Percentiles rank a stretch among this genome's conserved stretches.
Conservation (phyloP, 805 yeast genomes). For the Wickerhamomyces rabaulensis region DNA sequence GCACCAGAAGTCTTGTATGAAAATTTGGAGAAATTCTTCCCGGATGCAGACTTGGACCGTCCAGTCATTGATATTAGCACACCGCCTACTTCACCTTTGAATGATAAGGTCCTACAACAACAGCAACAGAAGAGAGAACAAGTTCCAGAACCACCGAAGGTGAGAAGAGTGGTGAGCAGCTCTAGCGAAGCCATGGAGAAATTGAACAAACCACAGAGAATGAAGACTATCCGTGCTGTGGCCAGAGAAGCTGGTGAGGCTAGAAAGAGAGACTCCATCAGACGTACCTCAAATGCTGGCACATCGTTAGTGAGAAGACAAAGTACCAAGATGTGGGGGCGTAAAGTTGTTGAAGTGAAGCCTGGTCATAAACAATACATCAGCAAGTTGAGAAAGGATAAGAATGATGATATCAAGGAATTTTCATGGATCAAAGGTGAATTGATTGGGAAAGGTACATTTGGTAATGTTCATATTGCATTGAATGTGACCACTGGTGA, state of each 20-base stretch:
- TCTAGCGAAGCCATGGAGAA: conserved; percentile 14
- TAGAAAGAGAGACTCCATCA: conserved; percentile 34
- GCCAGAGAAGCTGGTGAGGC: conserved; percentile 85
- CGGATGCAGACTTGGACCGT: conserved; percentile 85
- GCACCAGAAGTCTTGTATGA: conserved; percentile 92
- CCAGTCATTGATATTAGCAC: conserved; percentile 75
- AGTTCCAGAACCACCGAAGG: conserved; percentile 3
- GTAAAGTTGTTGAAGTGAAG: conserved; percentile 83
- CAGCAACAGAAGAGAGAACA: not conserved
- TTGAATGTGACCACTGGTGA: conserved; percentile 95
- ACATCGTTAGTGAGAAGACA: conserved; percentile 51
- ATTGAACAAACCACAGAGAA: conserved; percentile 43
- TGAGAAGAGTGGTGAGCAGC: conserved; percentile 19
- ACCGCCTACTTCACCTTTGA: conserved; percentile 51
- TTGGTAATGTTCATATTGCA: conserved; percentile 90
- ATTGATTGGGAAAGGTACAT: conserved; percentile 92
- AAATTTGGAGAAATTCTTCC: conserved; percentile 87
- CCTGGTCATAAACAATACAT: conserved; percentile 60
- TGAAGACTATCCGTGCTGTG: conserved; percentile 89
- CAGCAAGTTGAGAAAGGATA: conserved; percentile 51
- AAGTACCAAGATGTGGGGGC: conserved; percentile 98
- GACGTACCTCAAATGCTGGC: conserved; percentile 17
- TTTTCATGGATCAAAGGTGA: conserved; percentile 99
- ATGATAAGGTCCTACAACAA: conserved; percentile 4
- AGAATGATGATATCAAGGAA: conserved; percentile 68